These are phyloP conservation scores for Torrubiella hemipterigena DNA, from an alignment of 2,329 filamentous ascomycete species.

Conservation along the genomic window DNA sequence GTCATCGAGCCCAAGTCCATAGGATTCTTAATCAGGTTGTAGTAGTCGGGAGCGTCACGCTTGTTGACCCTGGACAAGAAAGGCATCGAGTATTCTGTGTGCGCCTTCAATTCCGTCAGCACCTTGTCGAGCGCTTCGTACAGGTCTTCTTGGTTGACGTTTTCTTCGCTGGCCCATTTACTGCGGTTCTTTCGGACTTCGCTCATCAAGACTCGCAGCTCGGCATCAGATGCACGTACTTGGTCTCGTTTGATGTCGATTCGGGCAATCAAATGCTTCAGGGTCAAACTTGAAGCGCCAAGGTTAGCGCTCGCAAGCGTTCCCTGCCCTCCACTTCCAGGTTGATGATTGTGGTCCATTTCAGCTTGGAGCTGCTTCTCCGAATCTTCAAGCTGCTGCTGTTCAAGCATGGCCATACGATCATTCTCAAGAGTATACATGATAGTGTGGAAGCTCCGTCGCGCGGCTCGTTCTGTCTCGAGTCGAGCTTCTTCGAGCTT, in stretches of 20 bases:
- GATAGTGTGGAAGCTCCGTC: constrained; percentile 81
- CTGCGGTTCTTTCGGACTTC: constrained; percentile 96
- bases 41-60: constrained; percentile 91
- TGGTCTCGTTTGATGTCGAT: constrained; percentile 88
- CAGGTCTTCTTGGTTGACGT: constrained; percentile 92
- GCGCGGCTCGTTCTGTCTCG: constrained; percentile 79
- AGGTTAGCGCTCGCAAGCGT: constrained; percentile 89
- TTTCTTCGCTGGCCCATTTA: constrained; percentile 98
- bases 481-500: constrained; percentile 86
- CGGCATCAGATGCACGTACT: constrained; percentile 84
- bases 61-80: constrained; percentile 94
- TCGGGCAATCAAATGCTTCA: constrained; percentile 92
- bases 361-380: constrained; percentile 94
- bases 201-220: constrained; percentile 85
- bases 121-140: constrained; percentile 97
- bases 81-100: constrained; percentile 93
- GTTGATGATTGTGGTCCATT: constrained; percentile 53
- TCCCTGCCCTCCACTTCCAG: constrained; percentile 59
- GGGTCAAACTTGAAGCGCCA: constrained; percentile 85
- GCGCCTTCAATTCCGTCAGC: constrained; percentile 89
- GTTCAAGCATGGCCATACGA: constrained; percentile 90
- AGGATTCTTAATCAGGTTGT: constrained; percentile 83
- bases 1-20: constrained; percentile 99
- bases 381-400: constrained; percentile 91
- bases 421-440: constrained; percentile 96